Percentiles rank a stretch among this genome's conserved stretches.
phyloP scores from a whole-genome alignment of 2,329 filamentous ascomycete species.

The Monosporascus sp. region DNA sequence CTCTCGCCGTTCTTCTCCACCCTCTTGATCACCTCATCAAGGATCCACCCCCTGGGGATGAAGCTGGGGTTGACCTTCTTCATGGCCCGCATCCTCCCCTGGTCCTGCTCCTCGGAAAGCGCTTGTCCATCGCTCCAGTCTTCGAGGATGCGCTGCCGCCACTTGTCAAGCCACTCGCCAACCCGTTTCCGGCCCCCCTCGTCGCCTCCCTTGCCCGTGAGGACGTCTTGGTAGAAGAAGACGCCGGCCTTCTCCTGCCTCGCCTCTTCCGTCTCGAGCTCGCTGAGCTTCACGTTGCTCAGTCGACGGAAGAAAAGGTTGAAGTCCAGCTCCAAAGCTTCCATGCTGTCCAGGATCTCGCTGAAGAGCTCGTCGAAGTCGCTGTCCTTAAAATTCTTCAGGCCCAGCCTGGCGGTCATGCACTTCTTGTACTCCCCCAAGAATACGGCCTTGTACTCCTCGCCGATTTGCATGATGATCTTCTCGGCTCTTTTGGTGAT shows the following conservation, averaged over 20 bases:
- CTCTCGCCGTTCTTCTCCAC: conserved; percentile 82
- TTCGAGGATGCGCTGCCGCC: conserved; percentile 65
- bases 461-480: conserved; percentile 72
- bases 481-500: conserved; percentile 76
- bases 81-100: conserved; percentile 67
- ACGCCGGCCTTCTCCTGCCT: conserved; percentile 60
- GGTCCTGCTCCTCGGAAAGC: conserved; percentile 42
- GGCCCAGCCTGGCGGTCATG: conserved; percentile 75
- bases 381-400: conserved; percentile 61
- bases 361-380: conserved; percentile 82
- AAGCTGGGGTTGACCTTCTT: conserved; percentile 89
- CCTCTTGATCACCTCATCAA: conserved; percentile 86
- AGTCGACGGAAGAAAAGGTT: conserved; percentile 88
- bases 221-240: conserved; percentile 78
- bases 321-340: conserved; percentile 82
- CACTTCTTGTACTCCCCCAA: conserved; percentile 82
- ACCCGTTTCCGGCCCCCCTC: conserved; percentile 62
- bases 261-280: conserved; percentile 60
- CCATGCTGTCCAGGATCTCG: conserved; percentile 75
- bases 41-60: conserved; percentile 81
- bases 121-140: conserved; percentile 60
- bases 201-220: conserved; percentile 54
- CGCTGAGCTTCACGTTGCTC: conserved; percentile 54
- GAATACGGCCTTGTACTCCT: conserved; percentile 87
- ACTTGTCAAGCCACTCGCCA: conserved; percentile 75